Base-by-base conservation (phyloP, 2,329 filamentous ascomycete species). In the Neopestalotiopsis sp. region DNA sequence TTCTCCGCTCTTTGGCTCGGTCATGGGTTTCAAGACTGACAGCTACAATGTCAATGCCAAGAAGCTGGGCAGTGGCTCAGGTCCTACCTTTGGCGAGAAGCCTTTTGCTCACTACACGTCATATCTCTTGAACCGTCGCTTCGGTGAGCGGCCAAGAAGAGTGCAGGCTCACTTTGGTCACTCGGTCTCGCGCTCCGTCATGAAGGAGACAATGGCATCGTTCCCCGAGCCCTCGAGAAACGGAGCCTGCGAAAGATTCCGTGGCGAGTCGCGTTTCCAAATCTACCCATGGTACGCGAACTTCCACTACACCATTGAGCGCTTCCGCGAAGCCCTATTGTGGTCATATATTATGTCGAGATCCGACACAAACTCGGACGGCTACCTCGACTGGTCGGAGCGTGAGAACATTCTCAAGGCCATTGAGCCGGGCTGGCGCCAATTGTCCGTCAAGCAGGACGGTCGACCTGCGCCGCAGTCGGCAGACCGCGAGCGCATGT, bases 91-190 rank as follows among this genome's bases (percentile, higher is more conserved):
- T 68, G 82, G 82, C 56, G 81, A 84, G 71, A 83, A 83, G 72
- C 82, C 82, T 1, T 83, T 81, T 68, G 75, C 82, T 7, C 81
- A 82, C 66, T 83, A 83, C 73, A 83, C 81, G 0, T 83, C 81
- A 0, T 84, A 81, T 76, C 76, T 84, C 17, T 73, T 83, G 9
- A 84, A 84, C 70, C 78, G 80, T n/a, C 75, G 81, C 2, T 84
- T 84, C 69, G 82, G 82, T n/a, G 75, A 79, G 17, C 80, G 82
- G n/a, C 79, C 82, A 67, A 79, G 81, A 40, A 81, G 80, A 67
- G 81, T 81, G 5, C 82, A 84, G 67, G 79, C 80, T 1, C 82
- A 83, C 69, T 83, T 84, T 64, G 77, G 77, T 1, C 82, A 84
- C 68, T 83, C 81, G 1, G 71, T 83, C 3, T 81, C 80, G 4